Conservation (phyloP, 1,284 basidiomycete genomes). For the Bjerkandera adusta region DNA sequence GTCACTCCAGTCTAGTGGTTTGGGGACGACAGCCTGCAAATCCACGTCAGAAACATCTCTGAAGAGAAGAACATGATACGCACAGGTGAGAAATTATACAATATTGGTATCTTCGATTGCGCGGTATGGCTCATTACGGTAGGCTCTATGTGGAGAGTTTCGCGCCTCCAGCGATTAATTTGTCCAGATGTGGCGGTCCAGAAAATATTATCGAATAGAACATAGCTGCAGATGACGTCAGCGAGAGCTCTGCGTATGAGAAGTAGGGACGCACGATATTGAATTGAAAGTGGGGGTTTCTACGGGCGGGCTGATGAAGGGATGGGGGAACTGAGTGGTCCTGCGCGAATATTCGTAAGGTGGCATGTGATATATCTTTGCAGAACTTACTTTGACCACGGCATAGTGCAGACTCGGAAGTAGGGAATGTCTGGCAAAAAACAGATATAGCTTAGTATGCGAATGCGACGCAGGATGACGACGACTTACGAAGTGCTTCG, state of each 20-base stretch:
- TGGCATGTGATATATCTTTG: not conserved
- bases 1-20: constrained; percentile 77
- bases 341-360: constrained; percentile 29
- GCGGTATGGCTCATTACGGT: constrained; percentile 70
- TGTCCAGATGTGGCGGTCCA: constrained; percentile 74
- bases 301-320: constrained; percentile 56
- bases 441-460: constrained; percentile 5
- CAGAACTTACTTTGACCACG: constrained; percentile 46
- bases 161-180: constrained; percentile 72
- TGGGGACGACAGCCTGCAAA: constrained; percentile 58
- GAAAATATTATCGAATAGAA: constrained; percentile 74
- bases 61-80: constrained; percentile 11
- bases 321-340: constrained; percentile 64
- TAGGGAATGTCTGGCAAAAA: constrained; percentile 49
- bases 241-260: not conserved
- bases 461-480: constrained; percentile 12
- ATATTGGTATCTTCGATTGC: constrained; percentile 67
- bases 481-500: constrained; percentile 62
- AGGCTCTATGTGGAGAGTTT: constrained; percentile 48
- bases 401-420: constrained; percentile 79
- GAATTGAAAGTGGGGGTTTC: constrained; percentile 52
- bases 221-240: constrained; percentile 37
- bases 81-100: constrained; percentile 60
- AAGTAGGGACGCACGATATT: constrained; percentile 40
- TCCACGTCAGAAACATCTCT: not conserved